Evolutionary conservation across 805 yeast species (phyloP).

Genomic region (Ogataea corticis): DNA sequence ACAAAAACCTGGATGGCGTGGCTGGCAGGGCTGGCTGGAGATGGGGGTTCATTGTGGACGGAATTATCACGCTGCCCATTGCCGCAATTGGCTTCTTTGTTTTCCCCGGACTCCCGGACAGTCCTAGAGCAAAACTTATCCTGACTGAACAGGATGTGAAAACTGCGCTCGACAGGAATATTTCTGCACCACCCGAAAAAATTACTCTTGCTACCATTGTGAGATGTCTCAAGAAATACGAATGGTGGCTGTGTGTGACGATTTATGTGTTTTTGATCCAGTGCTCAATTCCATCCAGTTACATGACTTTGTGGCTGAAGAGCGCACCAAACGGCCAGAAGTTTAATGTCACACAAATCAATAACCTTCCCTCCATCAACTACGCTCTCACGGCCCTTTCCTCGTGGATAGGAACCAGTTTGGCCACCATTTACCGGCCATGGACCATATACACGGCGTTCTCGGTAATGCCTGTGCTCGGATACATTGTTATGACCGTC

Average conservation of each 20-base stretch:
- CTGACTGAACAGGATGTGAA: constrained; percentile 38
- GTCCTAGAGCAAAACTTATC: constrained; percentile 38
- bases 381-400: constrained; percentile 5
- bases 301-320: constrained; percentile 4
- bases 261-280: constrained; percentile 3
- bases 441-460: constrained; percentile 2
- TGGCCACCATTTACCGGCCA: constrained; percentile 5
- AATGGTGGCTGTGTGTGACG: constrained; percentile 5
- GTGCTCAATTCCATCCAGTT: neutral
- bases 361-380: constrained; percentile 3
- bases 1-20: constrained; percentile 26
- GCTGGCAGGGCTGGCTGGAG: constrained; percentile 43
- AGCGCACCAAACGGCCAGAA: constrained; percentile 1
- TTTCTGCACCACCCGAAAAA: constrained; percentile 3
- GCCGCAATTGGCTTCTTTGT: constrained; percentile 41
- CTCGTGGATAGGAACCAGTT: constrained; percentile 4
- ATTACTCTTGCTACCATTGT: constrained; percentile 1
- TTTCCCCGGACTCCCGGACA: constrained; percentile 47
- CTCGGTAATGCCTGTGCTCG: constrained; percentile 1
- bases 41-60: constrained; percentile 53
- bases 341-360: constrained; percentile 1
- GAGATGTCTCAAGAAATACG: constrained; percentile 4
- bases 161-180: constrained; percentile 32
- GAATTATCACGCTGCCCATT: constrained; percentile 36
- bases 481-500: constrained; percentile 2